These are phyloP conservation scores for Lathyrus sativus DNA, from an alignment of 306 rosid genomes.

Conservation along the genomic window DNA sequence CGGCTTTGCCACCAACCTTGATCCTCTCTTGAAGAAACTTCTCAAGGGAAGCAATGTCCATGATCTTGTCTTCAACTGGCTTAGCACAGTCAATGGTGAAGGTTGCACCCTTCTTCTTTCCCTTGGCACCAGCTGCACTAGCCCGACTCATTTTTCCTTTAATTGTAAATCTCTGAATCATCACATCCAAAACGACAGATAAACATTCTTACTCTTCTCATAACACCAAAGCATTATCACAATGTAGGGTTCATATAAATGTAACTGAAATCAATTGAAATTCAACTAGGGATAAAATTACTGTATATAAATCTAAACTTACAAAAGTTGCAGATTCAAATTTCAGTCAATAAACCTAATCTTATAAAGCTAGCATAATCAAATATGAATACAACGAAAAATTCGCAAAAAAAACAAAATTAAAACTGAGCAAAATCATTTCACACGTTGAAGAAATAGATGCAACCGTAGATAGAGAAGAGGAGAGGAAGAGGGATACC, in stretches of 20 bases:
- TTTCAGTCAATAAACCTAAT: too few species aligned
- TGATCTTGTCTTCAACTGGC: constrained; percentile 96
- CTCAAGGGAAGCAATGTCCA: constrained; percentile 95
- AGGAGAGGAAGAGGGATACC: too few species aligned
- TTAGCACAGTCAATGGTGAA: constrained; percentile 88
- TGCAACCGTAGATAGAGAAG: too few species aligned
- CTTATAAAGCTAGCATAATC: too few species aligned
- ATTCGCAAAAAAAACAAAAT: too few species aligned
- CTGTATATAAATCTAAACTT: too few species aligned
- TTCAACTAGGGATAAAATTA: too few species aligned
- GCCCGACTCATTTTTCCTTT: constrained; percentile 75
- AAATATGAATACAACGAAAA: too few species aligned
- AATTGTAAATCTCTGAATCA: background rate
- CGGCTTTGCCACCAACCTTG: constrained; percentile 94
- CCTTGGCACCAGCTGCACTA: constrained; percentile 72
- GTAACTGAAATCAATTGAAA: background rate
- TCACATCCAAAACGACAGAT: background rate
- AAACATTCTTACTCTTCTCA: background rate
- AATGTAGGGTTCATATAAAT: background rate
- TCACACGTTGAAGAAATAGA: too few species aligned
- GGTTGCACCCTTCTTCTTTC: constrained; percentile 84
- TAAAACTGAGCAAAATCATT: too few species aligned
- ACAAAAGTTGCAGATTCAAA: too few species aligned
- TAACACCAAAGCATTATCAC: background rate
- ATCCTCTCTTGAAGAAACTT: constrained; percentile 94